Evolutionary conservation across 306 rosid species (phyloP).

Genomic region (Vigna trinervia): DNA sequence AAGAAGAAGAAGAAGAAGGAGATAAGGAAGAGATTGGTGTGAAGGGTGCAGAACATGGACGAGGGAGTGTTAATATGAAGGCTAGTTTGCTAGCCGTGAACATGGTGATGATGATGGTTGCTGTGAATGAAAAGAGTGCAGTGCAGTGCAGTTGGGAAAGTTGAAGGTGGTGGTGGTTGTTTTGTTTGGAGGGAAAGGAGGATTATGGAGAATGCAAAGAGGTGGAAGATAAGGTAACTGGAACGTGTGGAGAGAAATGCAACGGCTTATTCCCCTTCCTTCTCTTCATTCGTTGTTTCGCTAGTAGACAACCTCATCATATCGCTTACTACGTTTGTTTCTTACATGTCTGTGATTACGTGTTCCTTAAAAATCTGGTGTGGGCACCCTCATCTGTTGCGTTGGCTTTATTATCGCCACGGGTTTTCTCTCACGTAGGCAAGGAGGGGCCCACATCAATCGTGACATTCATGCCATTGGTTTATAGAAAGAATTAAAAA

Average conservation of each 20-base stretch:
- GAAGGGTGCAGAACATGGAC: slow-evolving; percentile 55
- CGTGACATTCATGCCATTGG: too few relatives aligned
- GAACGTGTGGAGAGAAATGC: slow-evolving; percentile 78
- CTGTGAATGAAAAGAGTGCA: not conserved
- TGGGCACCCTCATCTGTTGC: slow-evolving; percentile 28
- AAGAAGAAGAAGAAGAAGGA: not conserved
- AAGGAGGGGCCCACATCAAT: not conserved
- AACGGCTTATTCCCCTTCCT: slow-evolving; percentile 46
- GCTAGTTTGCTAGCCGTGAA: slow-evolving; percentile 70
- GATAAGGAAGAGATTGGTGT: slow-evolving; percentile 54
- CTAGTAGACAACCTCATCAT: not conserved
- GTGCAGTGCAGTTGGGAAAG: slow-evolving; percentile 13
- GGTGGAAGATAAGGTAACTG: slow-evolving; percentile 69
- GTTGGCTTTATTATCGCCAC: slow-evolving; percentile 35
- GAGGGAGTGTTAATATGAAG: slow-evolving; percentile 58
- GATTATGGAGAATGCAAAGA: slow-evolving; percentile 18
- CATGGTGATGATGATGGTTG: slow-evolving; percentile 3
- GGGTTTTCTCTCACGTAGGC: slow-evolving; percentile 10
- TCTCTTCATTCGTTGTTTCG: slow-evolving; percentile 18
- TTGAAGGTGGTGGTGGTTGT: not conserved
- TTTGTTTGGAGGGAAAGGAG: slow-evolving; percentile 57
- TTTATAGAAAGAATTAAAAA: too few relatives aligned
- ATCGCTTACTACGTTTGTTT: slow-evolving; percentile 41
- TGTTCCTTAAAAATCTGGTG: slow-evolving; percentile 38
- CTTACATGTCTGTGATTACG: slow-evolving; percentile 21